Evolutionary conservation across 345 rosid genomes (phyloP), one percentile per base, ranked within the genome.

Genomic region (Rhizophora apiculata): DNA sequence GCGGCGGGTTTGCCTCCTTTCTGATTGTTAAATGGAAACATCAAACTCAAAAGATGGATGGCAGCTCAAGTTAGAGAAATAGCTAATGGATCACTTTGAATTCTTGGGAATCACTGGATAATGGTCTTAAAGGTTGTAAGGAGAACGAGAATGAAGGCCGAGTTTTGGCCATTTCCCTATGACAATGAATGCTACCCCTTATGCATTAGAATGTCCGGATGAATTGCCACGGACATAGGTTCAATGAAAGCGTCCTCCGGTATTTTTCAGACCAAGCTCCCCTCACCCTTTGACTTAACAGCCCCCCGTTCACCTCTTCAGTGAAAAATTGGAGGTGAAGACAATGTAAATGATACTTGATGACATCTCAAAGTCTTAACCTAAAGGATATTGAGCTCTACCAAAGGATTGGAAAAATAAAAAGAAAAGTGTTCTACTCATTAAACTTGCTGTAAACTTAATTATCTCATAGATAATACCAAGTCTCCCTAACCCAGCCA

Each of bases 111-210:
- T 24, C 24, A 13, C 4, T 11, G 4, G 49, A 43, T 43, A 60
- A 86, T 85, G 27, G 91, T 90, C 20, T 79, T 93, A 5, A 86
- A 82, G 69, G 85, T 79, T 24, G 93, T 87, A 75, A 81, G 92
- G 69, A 82, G 93, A 79, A 86, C 96, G 0, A 96, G 96, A 57
- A 81, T 92, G 78, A 82, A 74, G 58, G 86, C 85, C 0, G 97
- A 93, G 64, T 89, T 85, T 13, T 93, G 98, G 98, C 96, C 97
- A 3, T 89, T 79, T 70, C 88, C 92, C 2, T 90, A 86, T 15
- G 89, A 87, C 63, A 70, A 76, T 65, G 93, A 93, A 76, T 87
- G 87, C 75, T 88, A 89, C 67, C 86, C 86, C 89, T 0, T 84
- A 83, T 15, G 86, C 89, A 1, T 26, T 82, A 18, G 83, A 54